phyloP scores from a whole-genome alignment of 768 basidiomycete genomes.

The Hericium coralloides region DNA sequence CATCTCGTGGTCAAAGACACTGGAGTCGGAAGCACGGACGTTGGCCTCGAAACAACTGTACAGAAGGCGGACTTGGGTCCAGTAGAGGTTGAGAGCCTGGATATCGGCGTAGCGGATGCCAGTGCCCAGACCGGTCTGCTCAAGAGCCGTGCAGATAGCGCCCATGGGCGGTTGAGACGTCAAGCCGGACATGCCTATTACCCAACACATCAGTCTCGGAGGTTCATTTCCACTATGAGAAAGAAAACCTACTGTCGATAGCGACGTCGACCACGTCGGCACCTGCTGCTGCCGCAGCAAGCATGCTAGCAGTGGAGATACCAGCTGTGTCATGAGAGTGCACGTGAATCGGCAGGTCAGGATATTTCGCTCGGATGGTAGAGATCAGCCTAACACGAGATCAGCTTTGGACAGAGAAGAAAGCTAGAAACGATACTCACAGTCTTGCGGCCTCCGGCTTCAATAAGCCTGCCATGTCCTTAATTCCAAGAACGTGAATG shows the following conservation, averaged over 20 bases:
- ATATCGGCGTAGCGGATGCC: slow-evolving; percentile 97
- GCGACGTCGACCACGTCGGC: slow-evolving; percentile 98
- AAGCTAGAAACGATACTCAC: slow-evolving; percentile 34
- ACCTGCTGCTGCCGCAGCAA: slow-evolving; percentile 92
- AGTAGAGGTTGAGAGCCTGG: slow-evolving; percentile 94
- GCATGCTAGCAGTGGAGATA: slow-evolving; percentile 95
- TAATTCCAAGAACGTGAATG: slow-evolving; percentile 94
- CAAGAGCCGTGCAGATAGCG: slow-evolving; percentile 87
- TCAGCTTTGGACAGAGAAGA: slow-evolving; percentile 1
- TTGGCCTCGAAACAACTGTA: slow-evolving; percentile 98
- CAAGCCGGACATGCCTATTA: slow-evolving; percentile 89
- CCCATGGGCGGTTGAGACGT: slow-evolving; percentile 99
- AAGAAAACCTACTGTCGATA: slow-evolving; percentile 74
- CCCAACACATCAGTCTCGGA: slow-evolving; percentile 9
- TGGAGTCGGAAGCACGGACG: slow-evolving; percentile 93
- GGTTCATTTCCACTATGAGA: neutral
- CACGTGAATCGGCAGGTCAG: slow-evolving; percentile 96
- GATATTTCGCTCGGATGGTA: slow-evolving; percentile 91
- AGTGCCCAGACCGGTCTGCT: slow-evolving; percentile 89
- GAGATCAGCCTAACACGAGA: slow-evolving; percentile 62
- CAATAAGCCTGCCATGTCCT: slow-evolving; percentile 97
- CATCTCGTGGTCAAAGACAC: slow-evolving; percentile 99
- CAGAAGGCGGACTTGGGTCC: slow-evolving; percentile 93
- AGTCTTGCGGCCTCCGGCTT: slow-evolving; percentile 91
- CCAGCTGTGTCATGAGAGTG: slow-evolving; percentile 99